These are phyloP conservation scores for Pseudozyma sp. DNA, from an alignment of 1,284 basidiomycete species.

Conservation along the genomic window DNA sequence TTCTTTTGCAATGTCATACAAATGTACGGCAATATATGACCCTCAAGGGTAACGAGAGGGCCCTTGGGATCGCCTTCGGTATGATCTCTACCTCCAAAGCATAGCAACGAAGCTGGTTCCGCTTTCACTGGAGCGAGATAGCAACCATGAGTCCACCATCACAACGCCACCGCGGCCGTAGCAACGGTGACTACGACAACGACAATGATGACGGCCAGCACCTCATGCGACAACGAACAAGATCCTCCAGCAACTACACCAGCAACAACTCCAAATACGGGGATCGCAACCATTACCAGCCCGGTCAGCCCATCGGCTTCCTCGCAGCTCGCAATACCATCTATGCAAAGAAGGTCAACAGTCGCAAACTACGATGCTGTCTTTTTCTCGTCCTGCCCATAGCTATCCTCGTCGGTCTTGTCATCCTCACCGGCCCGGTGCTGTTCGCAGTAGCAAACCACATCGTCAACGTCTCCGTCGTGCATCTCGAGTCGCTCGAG, in stretches of 20 bases:
- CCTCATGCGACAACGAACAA: not conserved
- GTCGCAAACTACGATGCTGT: constrained; percentile 21
- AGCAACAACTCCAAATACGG: not conserved
- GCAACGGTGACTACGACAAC: not conserved
- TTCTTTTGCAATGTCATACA: no score
- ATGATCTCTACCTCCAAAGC: no score
- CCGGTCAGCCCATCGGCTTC: constrained; percentile 42
- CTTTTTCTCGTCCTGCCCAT: constrained; percentile 46
- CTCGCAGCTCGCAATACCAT: constrained; percentile 54
- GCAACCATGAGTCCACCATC: no score
- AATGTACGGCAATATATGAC: no score
- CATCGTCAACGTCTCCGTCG: constrained; percentile 56
- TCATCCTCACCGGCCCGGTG: constrained; percentile 62
- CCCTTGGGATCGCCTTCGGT: no score
- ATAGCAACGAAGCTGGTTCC: no score
- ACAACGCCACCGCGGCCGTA: not conserved
- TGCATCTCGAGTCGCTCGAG: constrained; percentile 61
- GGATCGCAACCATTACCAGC: constrained; percentile 6
- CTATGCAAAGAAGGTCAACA: constrained; percentile 51
- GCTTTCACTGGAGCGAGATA: no score
- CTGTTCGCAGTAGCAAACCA: constrained; percentile 63
- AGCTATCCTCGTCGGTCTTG: constrained; percentile 37
- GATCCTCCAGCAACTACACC: not conserved
- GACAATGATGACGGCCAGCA: not conserved
- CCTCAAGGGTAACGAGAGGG: no score